Percentiles rank a stretch among this genome's conserved stretches.
Evolutionary conservation across 306 rosid species (phyloP).

Genomic region (Fagus sylvatica): DNA sequence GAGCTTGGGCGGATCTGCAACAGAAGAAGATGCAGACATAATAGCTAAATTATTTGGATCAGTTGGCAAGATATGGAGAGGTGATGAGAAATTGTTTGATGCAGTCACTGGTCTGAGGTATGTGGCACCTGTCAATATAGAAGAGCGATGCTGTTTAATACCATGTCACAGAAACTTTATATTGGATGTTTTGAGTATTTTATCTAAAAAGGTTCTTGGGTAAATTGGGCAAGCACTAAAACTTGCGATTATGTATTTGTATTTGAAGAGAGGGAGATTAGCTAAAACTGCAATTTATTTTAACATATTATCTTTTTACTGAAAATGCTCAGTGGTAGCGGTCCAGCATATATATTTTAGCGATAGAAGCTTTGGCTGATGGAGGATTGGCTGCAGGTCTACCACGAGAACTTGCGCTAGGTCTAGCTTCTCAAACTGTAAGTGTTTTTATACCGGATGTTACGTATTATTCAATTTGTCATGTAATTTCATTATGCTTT

Average conservation of each 20-base stretch:
- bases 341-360: slow-evolving; percentile 89
- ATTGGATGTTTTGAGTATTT: background rate
- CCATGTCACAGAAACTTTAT: background rate
- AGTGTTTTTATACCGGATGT: slow-evolving; percentile 37
- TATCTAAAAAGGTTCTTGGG: background rate
- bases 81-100: slow-evolving; percentile 86
- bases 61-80: slow-evolving; percentile 84
- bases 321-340: slow-evolving; percentile 83
- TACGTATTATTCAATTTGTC: slow-evolving; percentile 9
- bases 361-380: slow-evolving; percentile 96
- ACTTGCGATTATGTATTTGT: background rate
- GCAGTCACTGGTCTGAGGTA: slow-evolving; percentile 94
- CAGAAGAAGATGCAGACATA: slow-evolving; percentile 73
- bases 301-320: slow-evolving; percentile 7
- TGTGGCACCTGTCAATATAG: slow-evolving; percentile 4
- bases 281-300: background rate
- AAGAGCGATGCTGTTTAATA: background rate
- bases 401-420: slow-evolving; percentile 85
- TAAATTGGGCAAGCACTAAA: too few species aligned
- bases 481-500: too few species aligned
- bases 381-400: slow-evolving; percentile 99
- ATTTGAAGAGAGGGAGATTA: background rate
- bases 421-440: slow-evolving; percentile 94
- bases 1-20: slow-evolving; percentile 84
- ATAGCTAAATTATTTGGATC: slow-evolving; percentile 78